Base-by-base conservation (phyloP, 257 asterid genomes). In the Striga asiatica region DNA sequence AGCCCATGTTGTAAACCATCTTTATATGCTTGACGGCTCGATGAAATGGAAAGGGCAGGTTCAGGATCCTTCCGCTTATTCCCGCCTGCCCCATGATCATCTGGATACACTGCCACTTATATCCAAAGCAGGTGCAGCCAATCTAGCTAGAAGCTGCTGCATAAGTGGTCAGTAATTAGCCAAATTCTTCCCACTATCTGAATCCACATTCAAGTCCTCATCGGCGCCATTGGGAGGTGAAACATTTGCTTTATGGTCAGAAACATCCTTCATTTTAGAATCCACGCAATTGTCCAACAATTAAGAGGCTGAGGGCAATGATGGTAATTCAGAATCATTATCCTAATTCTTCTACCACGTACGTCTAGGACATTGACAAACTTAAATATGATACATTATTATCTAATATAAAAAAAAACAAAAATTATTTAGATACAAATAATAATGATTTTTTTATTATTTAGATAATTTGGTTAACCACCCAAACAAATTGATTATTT, bases 11-110 rank as follows among this genome's bases (percentile, higher is more conserved):
- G 89, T 49, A 89, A 63, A 50, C 68, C 66, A 71, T 77, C 94
- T 78, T 86, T 83, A 71, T 77, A 86, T 19, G 78, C 83, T 67
- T 80, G 83, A 31, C 81, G 84, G 75, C 93, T 78, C 13, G 85
- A 51, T 66, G 88, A 73, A 54, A 68, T 55, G 24, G 78, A 71
- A 61, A 74, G 61, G 64, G 84, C 71, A 66, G 73, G 73, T 67
- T 77, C 88, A 24, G 80, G 58, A 61, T 73, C 87, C 78, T 80
- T 81, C 16, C 56, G 58, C 21, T 64, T 66, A 61, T 74, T 79
- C 54, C 80, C 67, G 38, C 59, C 58, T 66, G 71, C 87, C 66
- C 75, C 71, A 42, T 59, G 85, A 60, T 79, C 88, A 21, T 79
- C 68, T 76, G 22, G 85, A 69, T 58, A 72, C 55, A 69, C 80